Evolutionary conservation across 768 basidiomycete genomes (phyloP).

Genomic region (Boletus rubroflammeus): DNA sequence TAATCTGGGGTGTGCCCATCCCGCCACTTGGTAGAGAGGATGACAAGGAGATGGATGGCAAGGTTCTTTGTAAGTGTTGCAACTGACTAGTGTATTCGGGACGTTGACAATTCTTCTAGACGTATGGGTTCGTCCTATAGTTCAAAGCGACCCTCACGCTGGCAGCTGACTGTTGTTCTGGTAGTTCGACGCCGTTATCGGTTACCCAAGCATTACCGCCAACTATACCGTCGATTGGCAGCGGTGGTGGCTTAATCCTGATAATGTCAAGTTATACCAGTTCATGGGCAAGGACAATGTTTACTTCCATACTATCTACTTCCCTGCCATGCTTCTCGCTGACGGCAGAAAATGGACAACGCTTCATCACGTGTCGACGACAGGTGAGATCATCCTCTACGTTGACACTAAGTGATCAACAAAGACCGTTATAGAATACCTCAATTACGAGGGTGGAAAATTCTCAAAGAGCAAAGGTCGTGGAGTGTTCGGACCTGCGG

Average conservation of each 20-base stretch:
- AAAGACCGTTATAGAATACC: constrained; percentile 62
- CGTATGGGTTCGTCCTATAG: constrained; percentile 74
- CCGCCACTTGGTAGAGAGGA: constrained; percentile 70
- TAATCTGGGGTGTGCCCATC: constrained; percentile 95
- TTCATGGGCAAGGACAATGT: constrained; percentile 99
- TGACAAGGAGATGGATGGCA: constrained; percentile 81
- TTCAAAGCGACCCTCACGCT: neutral
- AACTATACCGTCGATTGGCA: constrained; percentile 94
- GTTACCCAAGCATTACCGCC: constrained; percentile 96
- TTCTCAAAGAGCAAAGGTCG: constrained; percentile 97
- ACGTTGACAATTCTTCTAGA: constrained; percentile 42
- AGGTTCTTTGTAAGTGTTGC: constrained; percentile 85
- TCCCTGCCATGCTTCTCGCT: constrained; percentile 84
- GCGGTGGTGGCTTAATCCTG: constrained; percentile 93
- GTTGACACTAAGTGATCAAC: neutral
- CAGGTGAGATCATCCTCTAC: constrained; percentile 52
- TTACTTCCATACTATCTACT: constrained; percentile 97
- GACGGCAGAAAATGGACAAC: constrained; percentile 92
- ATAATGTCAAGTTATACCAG: constrained; percentile 89
- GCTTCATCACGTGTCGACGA: constrained; percentile 91
- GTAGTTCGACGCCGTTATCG: constrained; percentile 97
- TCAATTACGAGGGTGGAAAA: constrained; percentile 98
- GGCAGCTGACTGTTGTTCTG: constrained; percentile 2
- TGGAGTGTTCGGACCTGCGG: constrained; percentile 94
- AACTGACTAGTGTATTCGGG: neutral